A percentile compares a stretch with the other conserved stretches of the same genome.
Conservation (phyloP, 2,329 filamentous ascomycete species). For the Colletotrichum gigasporum region DNA sequence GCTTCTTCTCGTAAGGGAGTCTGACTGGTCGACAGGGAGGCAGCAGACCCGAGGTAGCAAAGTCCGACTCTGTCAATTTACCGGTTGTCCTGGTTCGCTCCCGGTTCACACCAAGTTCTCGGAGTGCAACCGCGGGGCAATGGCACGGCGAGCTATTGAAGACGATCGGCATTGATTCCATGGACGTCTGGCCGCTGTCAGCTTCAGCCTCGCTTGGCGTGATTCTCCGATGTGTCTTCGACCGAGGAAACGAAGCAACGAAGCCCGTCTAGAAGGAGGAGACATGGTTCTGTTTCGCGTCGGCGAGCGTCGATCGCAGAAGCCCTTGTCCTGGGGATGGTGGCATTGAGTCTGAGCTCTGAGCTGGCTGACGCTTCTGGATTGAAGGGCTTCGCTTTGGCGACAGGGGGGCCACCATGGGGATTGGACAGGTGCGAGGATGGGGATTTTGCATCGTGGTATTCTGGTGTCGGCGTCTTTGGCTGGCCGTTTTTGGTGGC, state of each 20-base stretch:
- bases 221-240: slow-evolving; percentile 22
- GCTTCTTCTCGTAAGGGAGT: too few relatives aligned
- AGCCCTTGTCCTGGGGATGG: not conserved
- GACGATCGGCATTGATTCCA: slow-evolving; percentile 1
- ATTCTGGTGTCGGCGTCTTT: not conserved
- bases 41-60: not conserved
- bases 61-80: not conserved
- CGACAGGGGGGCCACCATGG: too few relatives aligned
- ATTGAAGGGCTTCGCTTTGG: too few relatives aligned
- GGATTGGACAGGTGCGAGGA: not conserved
- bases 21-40: too few relatives aligned
- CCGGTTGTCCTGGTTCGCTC: not conserved
- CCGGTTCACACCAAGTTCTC: not conserved
- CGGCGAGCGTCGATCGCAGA: not conserved
- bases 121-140: not conserved
- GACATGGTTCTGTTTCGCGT: not conserved
- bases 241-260: not conserved
- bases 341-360: too few relatives aligned
- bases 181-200: slow-evolving; percentile 7
- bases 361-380: too few relatives aligned
- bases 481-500: not conserved
- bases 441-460: not conserved
- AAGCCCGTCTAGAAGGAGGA: not conserved
- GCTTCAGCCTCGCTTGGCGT: slow-evolving; percentile 11
- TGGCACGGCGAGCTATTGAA: slow-evolving; percentile 1